Evolutionary conservation across 768 basidiomycete genomes (phyloP).

Genomic region (Pleurotus pulmonarius): DNA sequence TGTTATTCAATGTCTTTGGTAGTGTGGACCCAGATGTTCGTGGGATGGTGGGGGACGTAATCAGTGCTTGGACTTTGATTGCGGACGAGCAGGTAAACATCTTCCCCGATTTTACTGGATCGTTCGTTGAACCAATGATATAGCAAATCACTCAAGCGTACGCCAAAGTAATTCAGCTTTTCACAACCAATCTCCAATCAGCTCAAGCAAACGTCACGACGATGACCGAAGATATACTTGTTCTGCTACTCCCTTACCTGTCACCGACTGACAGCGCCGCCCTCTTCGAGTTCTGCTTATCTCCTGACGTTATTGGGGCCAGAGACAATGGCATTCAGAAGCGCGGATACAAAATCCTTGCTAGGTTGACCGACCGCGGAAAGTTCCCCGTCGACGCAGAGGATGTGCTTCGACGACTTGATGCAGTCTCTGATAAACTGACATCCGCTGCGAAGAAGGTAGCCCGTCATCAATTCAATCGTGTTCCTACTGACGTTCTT

Average conservation of each 20-base stretch:
- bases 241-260: conserved; percentile 78
- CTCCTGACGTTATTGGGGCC: conserved; percentile 63
- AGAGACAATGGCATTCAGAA: conserved; percentile 91
- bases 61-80: conserved; percentile 82
- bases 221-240: conserved; percentile 79
- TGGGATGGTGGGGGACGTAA: conserved; percentile 82
- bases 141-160: conserved; percentile 83
- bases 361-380: conserved; percentile 63
- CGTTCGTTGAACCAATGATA: background rate
- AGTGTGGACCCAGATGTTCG: conserved; percentile 73
- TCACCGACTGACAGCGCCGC: conserved; percentile 54
- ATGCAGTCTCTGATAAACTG: conserved; percentile 60
- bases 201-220: conserved; percentile 45
- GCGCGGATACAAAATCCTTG: conserved; percentile 86
- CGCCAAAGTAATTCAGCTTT: conserved; percentile 67
- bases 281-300: conserved; percentile 70
- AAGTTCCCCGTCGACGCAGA: conserved; percentile 57
- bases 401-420: conserved; percentile 58
- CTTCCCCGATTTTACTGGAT: conserved; percentile 2
- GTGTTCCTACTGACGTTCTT: conserved; percentile 9
- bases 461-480: background rate
- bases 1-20: conserved; percentile 95
- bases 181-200: conserved; percentile 58
- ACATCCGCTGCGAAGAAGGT: conserved; percentile 87
- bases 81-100: conserved; percentile 61